Conservation (phyloP, 345 rosid genomes). For the Eucalyptus shirleyi region DNA sequence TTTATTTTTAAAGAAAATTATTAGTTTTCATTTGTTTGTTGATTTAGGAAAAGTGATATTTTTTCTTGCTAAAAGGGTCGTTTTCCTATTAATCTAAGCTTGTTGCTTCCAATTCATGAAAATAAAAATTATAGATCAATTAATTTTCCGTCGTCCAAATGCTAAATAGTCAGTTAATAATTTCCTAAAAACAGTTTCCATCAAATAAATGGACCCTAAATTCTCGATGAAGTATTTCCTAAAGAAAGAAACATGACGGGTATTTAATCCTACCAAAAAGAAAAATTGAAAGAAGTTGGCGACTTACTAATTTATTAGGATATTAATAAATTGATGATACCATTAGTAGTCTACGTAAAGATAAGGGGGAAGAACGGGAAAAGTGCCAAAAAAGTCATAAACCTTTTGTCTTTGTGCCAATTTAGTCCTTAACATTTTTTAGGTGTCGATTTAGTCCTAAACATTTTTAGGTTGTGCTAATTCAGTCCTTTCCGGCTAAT, state of each 20-base stretch:
- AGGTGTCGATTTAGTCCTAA: no score
- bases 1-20: not conserved
- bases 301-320: not conserved
- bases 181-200: not conserved
- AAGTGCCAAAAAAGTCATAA: no score
- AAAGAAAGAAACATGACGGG: not conserved
- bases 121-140: not conserved
- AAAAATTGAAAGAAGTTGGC: not conserved
- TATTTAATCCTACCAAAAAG: not conserved
- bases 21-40: not conserved
- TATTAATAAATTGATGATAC: not conserved
- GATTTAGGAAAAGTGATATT: not conserved
- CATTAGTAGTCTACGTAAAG: not conserved
- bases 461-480: no score
- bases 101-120: not conserved
- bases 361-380: no score
- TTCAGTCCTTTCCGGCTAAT: no score
- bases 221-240: not conserved
- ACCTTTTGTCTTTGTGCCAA: no score
- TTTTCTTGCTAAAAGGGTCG: not conserved
- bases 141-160: accelerated
- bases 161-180: accelerated
- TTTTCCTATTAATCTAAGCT: not conserved
- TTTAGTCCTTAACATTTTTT: no score
- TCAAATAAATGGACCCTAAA: not conserved